Percentiles rank a stretch among this genome's conserved stretches.
These are phyloP conservation scores for Eucalyptus rudis DNA, from an alignment of 345 rosid genomes.

Conservation along the genomic window DNA sequence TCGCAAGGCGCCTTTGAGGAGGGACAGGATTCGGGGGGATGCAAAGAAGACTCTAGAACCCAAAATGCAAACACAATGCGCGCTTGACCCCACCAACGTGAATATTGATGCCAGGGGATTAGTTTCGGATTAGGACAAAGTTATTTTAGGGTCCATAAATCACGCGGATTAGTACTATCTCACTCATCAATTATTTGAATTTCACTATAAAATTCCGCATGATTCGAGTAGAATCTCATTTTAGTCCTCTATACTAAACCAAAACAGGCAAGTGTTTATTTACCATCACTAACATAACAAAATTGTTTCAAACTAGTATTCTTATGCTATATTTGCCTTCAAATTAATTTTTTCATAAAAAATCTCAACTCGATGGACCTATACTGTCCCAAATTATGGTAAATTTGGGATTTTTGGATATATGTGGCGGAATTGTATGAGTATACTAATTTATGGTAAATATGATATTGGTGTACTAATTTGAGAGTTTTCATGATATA, in stretches of 20 bases:
- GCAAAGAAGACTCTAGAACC: not conserved
- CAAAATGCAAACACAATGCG: not conserved
- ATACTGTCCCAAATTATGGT: too few relatives aligned
- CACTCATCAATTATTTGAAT: not conserved
- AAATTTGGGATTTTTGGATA: too few relatives aligned
- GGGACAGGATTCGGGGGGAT: not conserved
- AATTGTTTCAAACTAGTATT: not conserved
- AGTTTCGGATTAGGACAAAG: not conserved
- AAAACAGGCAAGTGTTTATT: not conserved
- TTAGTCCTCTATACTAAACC: not conserved
- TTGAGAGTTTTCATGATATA: rapidly evolving
- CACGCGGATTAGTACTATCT: rapidly evolving
- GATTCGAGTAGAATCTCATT: not conserved
- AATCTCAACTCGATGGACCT: too few relatives aligned
- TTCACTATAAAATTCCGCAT: not conserved
- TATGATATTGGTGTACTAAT: rapidly evolving
- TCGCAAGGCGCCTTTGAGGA: not conserved
- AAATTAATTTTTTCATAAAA: not conserved
- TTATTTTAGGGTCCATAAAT: not conserved
- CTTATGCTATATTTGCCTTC: rapidly evolving
- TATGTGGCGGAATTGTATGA: too few relatives aligned
- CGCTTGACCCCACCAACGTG: not conserved
- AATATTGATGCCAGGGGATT: not conserved
- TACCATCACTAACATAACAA: not conserved
- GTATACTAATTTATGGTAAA: too few relatives aligned